These are phyloP conservation scores for Funneliformis caledonium DNA, from an alignment of 371 early-diverging fungal genomes.

Conservation along the genomic window DNA sequence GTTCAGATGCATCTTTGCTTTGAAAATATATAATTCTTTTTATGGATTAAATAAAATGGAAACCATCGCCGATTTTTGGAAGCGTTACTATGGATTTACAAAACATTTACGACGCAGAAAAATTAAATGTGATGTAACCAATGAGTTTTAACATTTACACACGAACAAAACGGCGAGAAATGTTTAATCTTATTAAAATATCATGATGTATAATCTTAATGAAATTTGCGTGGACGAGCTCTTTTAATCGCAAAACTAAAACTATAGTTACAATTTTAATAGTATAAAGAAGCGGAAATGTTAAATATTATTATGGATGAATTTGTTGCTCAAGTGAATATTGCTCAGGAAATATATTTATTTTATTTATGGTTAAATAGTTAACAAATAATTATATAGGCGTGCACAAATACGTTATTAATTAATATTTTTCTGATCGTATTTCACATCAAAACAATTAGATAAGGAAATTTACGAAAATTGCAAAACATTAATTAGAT, in stretches of 20 bases:
- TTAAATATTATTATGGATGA: background rate
- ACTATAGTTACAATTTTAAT: background rate
- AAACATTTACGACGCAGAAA: slow-evolving; percentile 38
- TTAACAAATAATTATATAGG: background rate
- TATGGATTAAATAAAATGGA: slow-evolving; percentile 7
- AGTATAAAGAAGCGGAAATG: background rate
- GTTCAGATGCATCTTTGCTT: background rate
- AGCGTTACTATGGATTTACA: slow-evolving; percentile 15
- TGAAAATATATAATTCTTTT: slow-evolving; percentile 26
- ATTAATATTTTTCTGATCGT: slow-evolving; percentile 37
- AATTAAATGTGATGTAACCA: slow-evolving; percentile 37
- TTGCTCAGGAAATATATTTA: slow-evolving; percentile 26
- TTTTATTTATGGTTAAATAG: no score
- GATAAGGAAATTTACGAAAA: background rate
- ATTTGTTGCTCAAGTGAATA: slow-evolving; percentile 41
- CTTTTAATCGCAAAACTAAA: slow-evolving; percentile 37
- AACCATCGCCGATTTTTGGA: background rate
- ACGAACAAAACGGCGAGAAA: slow-evolving; percentile 1
- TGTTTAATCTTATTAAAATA: slow-evolving; percentile 36
- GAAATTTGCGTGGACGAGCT: slow-evolving; percentile 43
- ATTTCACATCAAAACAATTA: slow-evolving; percentile 10
- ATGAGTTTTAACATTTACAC: slow-evolving; percentile 36
- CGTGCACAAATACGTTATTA: slow-evolving; percentile 33
- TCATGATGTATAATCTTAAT: slow-evolving; percentile 22
- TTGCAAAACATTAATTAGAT: slow-evolving; percentile 9